Evolutionary conservation across 306 rosid genomes (phyloP), one percentile per base, ranked within the genome.

Genomic region (Castanospermum australe): DNA sequence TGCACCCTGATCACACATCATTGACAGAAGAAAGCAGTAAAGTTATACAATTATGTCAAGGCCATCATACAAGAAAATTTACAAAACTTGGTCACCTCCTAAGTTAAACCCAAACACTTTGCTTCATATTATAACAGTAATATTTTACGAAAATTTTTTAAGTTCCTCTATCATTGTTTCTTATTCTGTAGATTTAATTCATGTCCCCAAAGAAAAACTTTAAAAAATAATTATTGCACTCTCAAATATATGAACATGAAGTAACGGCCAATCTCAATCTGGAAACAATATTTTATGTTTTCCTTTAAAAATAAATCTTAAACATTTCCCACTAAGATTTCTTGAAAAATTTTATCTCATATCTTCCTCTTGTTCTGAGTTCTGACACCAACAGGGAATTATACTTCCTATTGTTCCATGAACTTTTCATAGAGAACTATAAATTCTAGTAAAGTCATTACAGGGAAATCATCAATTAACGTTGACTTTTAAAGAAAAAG

Each of bases 1-100:
- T 71, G 95, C 99, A 82, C 95, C 91, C 99, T 95, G 80, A 84
- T 66, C 80, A 75, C 21, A 81, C 67, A 80, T 41, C n/a, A 82
- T 74, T 2, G 69, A 61, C 20, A 62, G 38, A 39, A 61, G 55
- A 60, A 83, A 73, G 32, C 18, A 78, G 12, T 57, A 52, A 68
- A 82, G 73, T 20, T 42, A 44, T 39, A 36, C 55, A 15, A 67
- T 63, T 21, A 62, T 1, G 17, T 33, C 28, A 39, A 20, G 56
- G 15, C 47, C 67, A 77, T 35, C 57, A 44, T 30, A 48, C 71
- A 60, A 62, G 59, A 75, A 61, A 80, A 68, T 33, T 45, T 69
- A 65, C 15, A 52, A 39, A 5, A 66, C 21, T 20, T 14, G 4
- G 51, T 24, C 68, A 45, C 71, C 36, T 57, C 38, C 2, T 25